These are phyloP conservation scores for Cornus kousa DNA, from an alignment of 148 eudicot genomes.

Conservation along the genomic window DNA sequence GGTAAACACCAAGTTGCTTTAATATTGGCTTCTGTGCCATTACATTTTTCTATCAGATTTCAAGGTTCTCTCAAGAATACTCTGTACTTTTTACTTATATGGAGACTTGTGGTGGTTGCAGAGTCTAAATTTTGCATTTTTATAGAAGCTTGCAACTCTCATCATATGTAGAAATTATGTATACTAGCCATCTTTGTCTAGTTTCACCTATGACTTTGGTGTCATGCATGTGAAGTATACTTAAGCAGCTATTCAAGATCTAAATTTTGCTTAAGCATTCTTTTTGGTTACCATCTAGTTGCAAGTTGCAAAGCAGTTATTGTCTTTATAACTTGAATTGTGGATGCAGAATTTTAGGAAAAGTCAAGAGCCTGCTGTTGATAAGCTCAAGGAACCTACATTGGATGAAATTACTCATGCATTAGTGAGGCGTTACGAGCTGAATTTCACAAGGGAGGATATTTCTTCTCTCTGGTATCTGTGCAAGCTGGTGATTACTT, in stretches of 20 bases:
- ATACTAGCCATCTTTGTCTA: background rate
- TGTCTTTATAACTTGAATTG: background rate
- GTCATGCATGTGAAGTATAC: background rate
- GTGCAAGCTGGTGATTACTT: slow-evolving; percentile 75
- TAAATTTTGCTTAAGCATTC: background rate
- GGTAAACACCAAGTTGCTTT: no score
- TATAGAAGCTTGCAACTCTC: background rate
- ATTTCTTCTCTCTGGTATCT: slow-evolving; percentile 86
- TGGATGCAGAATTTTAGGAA: slow-evolving; percentile 59
- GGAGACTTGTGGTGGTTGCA: no score
- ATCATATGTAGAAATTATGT: background rate
- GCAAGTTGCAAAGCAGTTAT: background rate
- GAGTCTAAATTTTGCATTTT: background rate
- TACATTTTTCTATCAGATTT: no score
- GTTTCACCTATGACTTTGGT: background rate
- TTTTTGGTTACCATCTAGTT: background rate
- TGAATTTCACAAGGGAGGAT: slow-evolving; percentile 72
- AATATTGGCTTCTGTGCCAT: no score
- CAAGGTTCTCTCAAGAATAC: no score
- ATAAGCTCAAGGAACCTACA: slow-evolving; percentile 77
- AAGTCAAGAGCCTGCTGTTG: slow-evolving; percentile 75
- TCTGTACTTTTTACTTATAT: no score
- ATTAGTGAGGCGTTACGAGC: slow-evolving; percentile 60
- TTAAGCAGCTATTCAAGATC: background rate
- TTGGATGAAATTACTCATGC: slow-evolving; percentile 57